Conservation (phyloP, 2,329 filamentous ascomycete genomes). For the Juglanconis juglandina region DNA sequence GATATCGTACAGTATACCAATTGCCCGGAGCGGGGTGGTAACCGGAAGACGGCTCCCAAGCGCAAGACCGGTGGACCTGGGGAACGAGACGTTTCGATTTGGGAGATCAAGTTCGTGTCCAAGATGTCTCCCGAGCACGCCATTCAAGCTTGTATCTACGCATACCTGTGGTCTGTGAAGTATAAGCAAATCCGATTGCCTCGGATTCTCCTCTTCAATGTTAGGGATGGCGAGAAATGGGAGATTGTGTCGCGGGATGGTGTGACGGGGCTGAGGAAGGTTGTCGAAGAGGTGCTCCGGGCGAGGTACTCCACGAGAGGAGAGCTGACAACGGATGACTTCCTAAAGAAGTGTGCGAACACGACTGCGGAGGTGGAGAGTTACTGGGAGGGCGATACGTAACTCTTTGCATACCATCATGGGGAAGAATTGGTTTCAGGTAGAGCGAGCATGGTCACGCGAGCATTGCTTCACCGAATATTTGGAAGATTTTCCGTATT, state of each 20-base stretch:
- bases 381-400: no score
- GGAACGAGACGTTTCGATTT: conserved; percentile 7
- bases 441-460: no score
- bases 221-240: conserved; percentile 19
- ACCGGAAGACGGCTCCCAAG: background rate
- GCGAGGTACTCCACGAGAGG: conserved; percentile 12
- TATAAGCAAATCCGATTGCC: conserved; percentile 1
- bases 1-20: background rate
- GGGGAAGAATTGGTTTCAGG: no score
- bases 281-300: conserved; percentile 15
- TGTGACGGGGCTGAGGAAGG: background rate
- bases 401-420: no score
- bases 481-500: no score
- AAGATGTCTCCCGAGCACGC: conserved; percentile 16
- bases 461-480: no score
- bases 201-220: conserved; percentile 18
- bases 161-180: conserved; percentile 14
- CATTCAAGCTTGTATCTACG: conserved; percentile 17
- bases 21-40: background rate
- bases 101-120: conserved; percentile 22
- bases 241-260: conserved; percentile 7
- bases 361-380: background rate
- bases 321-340: background rate
- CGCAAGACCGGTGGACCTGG: background rate
- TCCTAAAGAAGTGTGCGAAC: background rate